Evolutionary conservation across 352 stramenopile species (phyloP).

Genomic region (Phytophthora pisi): DNA sequence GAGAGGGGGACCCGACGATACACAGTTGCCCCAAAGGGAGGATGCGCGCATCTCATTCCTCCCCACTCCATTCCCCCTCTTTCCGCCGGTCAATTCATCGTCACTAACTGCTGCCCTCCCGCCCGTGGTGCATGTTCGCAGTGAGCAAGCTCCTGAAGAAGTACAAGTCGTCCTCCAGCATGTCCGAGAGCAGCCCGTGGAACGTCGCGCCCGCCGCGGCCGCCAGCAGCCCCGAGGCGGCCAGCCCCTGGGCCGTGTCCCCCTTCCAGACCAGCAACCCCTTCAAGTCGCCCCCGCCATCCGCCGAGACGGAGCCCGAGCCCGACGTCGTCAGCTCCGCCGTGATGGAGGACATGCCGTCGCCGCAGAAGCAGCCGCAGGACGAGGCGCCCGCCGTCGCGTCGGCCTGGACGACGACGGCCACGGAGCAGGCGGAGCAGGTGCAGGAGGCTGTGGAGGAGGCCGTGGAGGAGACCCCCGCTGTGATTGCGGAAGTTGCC

Average conservation of each 20-base stretch:
- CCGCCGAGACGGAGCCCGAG: slow-evolving; percentile 37
- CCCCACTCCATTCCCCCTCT: slow-evolving; percentile 20
- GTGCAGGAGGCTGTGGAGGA: slow-evolving; percentile 15
- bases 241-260: slow-evolving; percentile 47
- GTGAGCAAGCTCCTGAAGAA: slow-evolving; percentile 81
- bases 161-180: slow-evolving; percentile 52
- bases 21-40: slow-evolving; percentile 4
- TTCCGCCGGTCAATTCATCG: not conserved
- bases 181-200: slow-evolving; percentile 56
- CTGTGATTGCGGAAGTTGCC: not conserved
- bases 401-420: slow-evolving; percentile 26
- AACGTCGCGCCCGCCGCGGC: slow-evolving; percentile 49
- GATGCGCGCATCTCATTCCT: too few species aligned
- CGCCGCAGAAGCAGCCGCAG: slow-evolving; percentile 18
- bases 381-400: slow-evolving; percentile 5
- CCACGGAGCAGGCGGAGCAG: slow-evolving; percentile 11
- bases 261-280: slow-evolving; percentile 52
- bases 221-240: slow-evolving; percentile 18
- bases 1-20: not conserved
- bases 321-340: slow-evolving; percentile 37
- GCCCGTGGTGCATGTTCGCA: slow-evolving; percentile 37
- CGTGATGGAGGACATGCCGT: slow-evolving; percentile 33
- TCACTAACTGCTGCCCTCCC: not conserved
- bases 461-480: slow-evolving; percentile 4
- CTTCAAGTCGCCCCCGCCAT: slow-evolving; percentile 28